Evolutionary conservation across 1,284 basidiomycete genomes (phyloP).

Genomic region (Exsudoporus floridanus): DNA sequence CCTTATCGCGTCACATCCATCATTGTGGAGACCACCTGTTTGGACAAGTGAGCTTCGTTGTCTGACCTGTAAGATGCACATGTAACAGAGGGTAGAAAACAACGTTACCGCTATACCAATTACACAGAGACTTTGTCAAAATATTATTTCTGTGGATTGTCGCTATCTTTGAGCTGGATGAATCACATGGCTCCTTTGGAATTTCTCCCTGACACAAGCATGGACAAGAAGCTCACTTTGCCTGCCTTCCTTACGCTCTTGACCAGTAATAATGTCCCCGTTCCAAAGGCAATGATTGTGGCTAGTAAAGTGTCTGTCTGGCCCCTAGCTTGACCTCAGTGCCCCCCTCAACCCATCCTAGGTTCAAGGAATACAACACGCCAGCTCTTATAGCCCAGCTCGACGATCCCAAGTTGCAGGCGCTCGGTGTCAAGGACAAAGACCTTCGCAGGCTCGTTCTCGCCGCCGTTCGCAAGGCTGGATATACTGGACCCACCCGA

Average conservation of each 20-base stretch:
- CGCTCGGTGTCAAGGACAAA: slow-evolving; percentile 62
- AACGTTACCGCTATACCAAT: slow-evolving; percentile 24
- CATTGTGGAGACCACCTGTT: slow-evolving; percentile 88
- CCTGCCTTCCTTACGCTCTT: slow-evolving; percentile 76
- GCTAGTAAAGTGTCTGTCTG: slow-evolving; percentile 73
- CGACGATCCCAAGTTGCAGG: slow-evolving; percentile 57
- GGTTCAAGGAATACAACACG: slow-evolving; percentile 76
- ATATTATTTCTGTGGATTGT: slow-evolving; percentile 13
- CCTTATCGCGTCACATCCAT: slow-evolving; percentile 88
- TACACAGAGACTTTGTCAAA: neutral
- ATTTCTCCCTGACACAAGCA: neutral
- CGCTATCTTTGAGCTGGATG: neutral
- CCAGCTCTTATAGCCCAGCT: slow-evolving; percentile 56
- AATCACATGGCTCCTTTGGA: neutral
- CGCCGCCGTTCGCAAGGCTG: slow-evolving; percentile 63
- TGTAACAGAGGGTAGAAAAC: slow-evolving; percentile 10
- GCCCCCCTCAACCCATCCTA: slow-evolving; percentile 33
- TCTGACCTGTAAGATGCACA: slow-evolving; percentile 8
- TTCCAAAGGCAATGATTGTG: slow-evolving; percentile 73
- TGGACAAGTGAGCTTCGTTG: slow-evolving; percentile 46
- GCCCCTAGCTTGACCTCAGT: neutral
- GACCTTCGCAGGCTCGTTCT: slow-evolving; percentile 66
- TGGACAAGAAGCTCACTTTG: slow-evolving; percentile 55
- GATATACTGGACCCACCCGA: slow-evolving; percentile 42
- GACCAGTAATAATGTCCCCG: slow-evolving; percentile 59